Evolutionary conservation across 1,139 yeast genomes (phyloP), one percentile per base, ranked within the genome.

Genomic region (Scheffersomyces insectosa): DNA sequence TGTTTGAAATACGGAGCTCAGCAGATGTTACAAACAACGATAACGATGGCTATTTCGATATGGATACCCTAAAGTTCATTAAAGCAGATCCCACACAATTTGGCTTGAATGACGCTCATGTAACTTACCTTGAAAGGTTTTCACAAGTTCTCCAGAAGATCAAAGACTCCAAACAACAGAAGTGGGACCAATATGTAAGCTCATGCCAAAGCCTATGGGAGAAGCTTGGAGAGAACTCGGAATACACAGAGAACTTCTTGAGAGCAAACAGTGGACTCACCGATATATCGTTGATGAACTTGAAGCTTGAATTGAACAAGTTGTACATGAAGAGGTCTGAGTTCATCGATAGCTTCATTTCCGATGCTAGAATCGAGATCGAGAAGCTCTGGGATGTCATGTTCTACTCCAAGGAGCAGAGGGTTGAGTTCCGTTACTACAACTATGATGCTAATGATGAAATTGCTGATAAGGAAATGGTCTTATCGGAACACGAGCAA

Each of bases 281-380:
- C 8, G 79, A 74, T 40, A 44, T 51, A 11, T 63, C 77, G 0
- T 46, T 73, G 14, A 50, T 62, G 36, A 65, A 66, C 37, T 78
- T 81, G 49, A 76, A 79, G 46, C 53, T 55, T 34, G 93, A 89
- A 55, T 62, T 85, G 38, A 71, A 70, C 25, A 73, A 87, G 44
- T 70, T 91, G 31, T 72, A 78, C 41, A 67, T 70, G 25, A 80
- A 82, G 61, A 80, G 95, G 52, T 75, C 82, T 13, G 77, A 80
- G 45, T 78, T 77, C 49, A 80, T 90, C 31, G 85, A 85, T 43
- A 79, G 79, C 16, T 83, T 91, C 48, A 85, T 91, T 11, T 59
- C 68, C 11, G 85, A 82, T 39, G 72, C 88, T 1, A 73, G 91
- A 56, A 55, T 55, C 1, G 80, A 79, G 43, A 82, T 91, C 11